These are phyloP conservation scores for Rhodotorula kratochvilovae DNA, from an alignment of 768 basidiomycete genomes.

Conservation along the genomic window DNA sequence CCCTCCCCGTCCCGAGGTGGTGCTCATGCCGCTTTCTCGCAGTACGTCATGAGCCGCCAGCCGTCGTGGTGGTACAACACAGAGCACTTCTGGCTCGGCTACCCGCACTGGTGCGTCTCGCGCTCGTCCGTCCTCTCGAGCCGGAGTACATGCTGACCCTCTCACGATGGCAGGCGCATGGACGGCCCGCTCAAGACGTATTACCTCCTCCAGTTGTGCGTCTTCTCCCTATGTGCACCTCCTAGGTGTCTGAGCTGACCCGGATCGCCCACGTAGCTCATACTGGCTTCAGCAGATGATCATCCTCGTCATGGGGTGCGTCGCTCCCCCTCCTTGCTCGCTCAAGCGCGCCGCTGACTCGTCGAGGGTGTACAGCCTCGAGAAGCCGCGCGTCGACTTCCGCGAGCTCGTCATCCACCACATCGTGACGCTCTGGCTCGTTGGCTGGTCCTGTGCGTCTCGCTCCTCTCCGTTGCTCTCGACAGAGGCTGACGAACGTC, in stretches of 20 bases:
- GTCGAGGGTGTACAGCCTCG: slow-evolving; percentile 51
- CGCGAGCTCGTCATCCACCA: slow-evolving; percentile 83
- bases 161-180: slow-evolving; percentile 61
- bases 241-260: not conserved
- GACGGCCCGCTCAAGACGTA: slow-evolving; percentile 76
- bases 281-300: slow-evolving; percentile 95
- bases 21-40: not conserved
- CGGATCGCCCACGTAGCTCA: slow-evolving; percentile 44
- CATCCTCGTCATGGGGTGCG: slow-evolving; percentile 63
- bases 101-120: slow-evolving; percentile 35
- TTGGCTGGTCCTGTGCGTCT: slow-evolving; percentile 61
- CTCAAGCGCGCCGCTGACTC: not conserved
- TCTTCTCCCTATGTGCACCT: not conserved
- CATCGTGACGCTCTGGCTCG: slow-evolving; percentile 86
- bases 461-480: not conserved
- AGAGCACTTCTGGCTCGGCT: slow-evolving; percentile 72
- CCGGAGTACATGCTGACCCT: not conserved
- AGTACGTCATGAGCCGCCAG: slow-evolving; percentile 76
- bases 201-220: slow-evolving; percentile 75
- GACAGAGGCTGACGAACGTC: not conserved
- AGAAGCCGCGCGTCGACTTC: slow-evolving; percentile 93
- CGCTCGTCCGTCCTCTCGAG: accelerated
- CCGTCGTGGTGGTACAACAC: slow-evolving; percentile 85
- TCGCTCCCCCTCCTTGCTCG: too few species aligned
- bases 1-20: not conserved